Base-by-base conservation (phyloP, 2,329 filamentous ascomycete genomes). In the Penicillium concentricum region DNA sequence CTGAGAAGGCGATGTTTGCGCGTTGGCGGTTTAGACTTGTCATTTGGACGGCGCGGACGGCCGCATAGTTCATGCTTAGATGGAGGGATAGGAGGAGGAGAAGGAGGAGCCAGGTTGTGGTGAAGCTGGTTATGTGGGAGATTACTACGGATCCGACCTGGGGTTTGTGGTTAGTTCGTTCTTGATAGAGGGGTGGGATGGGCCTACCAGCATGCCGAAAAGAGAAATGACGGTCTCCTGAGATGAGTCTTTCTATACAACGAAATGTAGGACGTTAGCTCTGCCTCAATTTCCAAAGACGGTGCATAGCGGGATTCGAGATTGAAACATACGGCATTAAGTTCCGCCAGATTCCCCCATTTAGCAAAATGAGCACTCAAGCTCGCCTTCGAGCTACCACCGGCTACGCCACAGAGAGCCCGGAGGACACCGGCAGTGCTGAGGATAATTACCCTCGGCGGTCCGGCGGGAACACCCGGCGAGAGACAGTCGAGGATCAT, bases 201-300 rank as follows among this genome's bases (percentile, higher is more conserved):
- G 8, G 28, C 79, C 70, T 73, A 84, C 82, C 50, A 96, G 81
- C 84, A 97, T 92, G 2, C 94, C 94, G 34, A 96, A 60, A 26
- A 97, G 80, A 2, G 91, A 93, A 55, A 99, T 90, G 20, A 96
- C 86, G 0, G 93, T 97, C 76, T 97, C 94, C 76, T 97, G 94
- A 63, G 90, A 95, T 13, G 92, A 92, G 72, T 97, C 93, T 82
- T 96, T 87, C 78, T 83, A 66, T 45, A 32, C 16, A 54, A 24
- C 15, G 5, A 12, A 24, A 38, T 16, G 26, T 39, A 60, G 20
- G 1, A 22, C 5, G 18, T 63, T 28, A 64, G 44, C 51, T 39
- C 16, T 34, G 5, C 2, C 8, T 20, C 20, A 24, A 34, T 34
- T 34, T 4, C 15, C 1, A 12, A 20, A 12, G 9, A 34, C 1